Evolutionary conservation across 129 eudicot genomes (phyloP).

Genomic region (Flaveria ramosissima): DNA sequence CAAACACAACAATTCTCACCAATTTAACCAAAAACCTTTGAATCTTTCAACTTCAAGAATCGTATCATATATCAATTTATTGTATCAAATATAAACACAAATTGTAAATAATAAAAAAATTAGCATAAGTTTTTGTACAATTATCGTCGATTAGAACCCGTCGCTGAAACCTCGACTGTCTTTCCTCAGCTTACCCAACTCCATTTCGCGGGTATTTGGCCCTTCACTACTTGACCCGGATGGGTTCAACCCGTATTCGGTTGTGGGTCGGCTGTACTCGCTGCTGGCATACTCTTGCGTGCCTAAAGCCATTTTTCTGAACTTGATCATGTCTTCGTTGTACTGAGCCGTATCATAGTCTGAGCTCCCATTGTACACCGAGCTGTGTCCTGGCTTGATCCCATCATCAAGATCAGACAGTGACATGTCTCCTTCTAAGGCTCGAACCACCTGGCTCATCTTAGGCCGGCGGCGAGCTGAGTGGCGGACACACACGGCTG

Average conservation of each 20-base stretch:
- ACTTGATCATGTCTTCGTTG: conserved; percentile 75
- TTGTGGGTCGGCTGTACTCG: conserved; percentile 71
- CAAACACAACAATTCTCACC: conserved; percentile 21
- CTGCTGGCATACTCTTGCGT: conserved; percentile 73
- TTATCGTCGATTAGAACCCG: conserved; percentile 31
- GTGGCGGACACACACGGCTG: conserved; percentile 17
- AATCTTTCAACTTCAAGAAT: conserved; percentile 26
- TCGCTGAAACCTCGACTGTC: conserved; percentile 53
- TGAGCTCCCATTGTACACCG: conserved; percentile 68
- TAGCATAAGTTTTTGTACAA: conserved; percentile 36
- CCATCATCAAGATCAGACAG: conserved; percentile 15
- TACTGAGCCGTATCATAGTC: conserved; percentile 73
- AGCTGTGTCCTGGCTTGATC: conserved; percentile 70
- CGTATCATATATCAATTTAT: conserved; percentile 13
- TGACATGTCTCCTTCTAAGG: conserved; percentile 18
- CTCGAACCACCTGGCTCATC: conserved; percentile 18
- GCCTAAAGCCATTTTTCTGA: conserved; percentile 72
- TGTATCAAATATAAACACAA: conserved; percentile 28
- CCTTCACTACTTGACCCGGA: conserved; percentile 87
- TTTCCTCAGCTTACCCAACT: conserved; percentile 54
- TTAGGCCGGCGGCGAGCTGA: conserved; percentile 9
- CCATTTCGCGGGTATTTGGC: conserved; percentile 72
- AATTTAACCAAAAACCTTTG: conserved; percentile 17
- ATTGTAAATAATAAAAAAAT: conserved; percentile 3
- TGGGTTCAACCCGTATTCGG: conserved; percentile 72